Conservation (phyloP, 2,329 filamentous ascomycete species). For the Pyrenophora tritici-repentis region DNA sequence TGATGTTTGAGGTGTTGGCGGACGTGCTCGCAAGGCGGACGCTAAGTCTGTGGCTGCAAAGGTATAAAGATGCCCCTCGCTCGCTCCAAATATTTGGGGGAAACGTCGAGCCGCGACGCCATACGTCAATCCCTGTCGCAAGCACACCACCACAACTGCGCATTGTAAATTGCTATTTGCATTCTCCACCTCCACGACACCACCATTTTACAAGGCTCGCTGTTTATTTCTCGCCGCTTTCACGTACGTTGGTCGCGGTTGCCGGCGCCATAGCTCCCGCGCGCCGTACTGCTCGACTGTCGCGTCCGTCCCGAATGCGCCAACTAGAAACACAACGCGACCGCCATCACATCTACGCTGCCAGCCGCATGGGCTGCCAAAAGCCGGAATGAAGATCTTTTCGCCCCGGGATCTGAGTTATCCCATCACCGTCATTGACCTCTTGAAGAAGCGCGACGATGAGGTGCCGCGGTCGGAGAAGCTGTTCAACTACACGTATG, state of each 20-base stretch:
- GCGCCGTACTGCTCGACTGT: not conserved
- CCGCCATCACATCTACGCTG: constrained; percentile 21
- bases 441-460: constrained; percentile 78
- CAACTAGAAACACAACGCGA: constrained; percentile 34
- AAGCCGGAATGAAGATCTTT: constrained; percentile 54
- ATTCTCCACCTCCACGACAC: not conserved
- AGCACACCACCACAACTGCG: constrained; percentile 4
- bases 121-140: constrained; percentile 23
- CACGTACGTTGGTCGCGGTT: not conserved
- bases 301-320: constrained; percentile 41
- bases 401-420: constrained; percentile 71
- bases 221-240: too few relatives aligned
- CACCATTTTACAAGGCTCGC: not conserved
- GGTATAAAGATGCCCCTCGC: constrained; percentile 19
- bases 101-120: constrained; percentile 22
- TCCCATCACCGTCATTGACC: constrained; percentile 87
- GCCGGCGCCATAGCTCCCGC: not conserved
- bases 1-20: constrained; percentile 8
- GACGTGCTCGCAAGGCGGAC: constrained; percentile 7
- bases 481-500: constrained; percentile 86
- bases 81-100: constrained; percentile 15
- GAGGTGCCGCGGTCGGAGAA: constrained; percentile 74
- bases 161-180: not conserved
- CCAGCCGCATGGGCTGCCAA: constrained; percentile 40
- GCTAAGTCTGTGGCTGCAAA: constrained; percentile 14